phyloP scores from a whole-genome alignment of 1,284 basidiomycete species.

The Cutaneotrichosporon curvatum region DNA sequence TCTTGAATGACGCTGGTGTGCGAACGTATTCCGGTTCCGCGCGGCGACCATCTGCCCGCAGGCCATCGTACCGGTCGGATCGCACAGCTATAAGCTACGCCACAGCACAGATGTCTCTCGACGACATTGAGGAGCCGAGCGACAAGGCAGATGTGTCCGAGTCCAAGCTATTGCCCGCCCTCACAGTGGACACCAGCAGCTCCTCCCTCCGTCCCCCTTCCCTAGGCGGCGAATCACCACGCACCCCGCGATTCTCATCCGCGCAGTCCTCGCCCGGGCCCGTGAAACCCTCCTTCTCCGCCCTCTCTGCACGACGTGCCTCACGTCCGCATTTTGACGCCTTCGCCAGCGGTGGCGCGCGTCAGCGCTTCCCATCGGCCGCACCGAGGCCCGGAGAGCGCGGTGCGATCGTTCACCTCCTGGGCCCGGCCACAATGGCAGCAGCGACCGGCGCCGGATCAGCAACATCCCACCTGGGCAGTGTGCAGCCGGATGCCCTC shows the following conservation, averaged over 20 bases:
- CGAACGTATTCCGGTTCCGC: constrained; percentile 3
- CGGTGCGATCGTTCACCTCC: constrained; percentile 32
- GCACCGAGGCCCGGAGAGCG: constrained; percentile 15
- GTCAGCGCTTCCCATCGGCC: constrained; percentile 32
- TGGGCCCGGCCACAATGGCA: constrained; percentile 25
- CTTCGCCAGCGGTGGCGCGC: constrained; percentile 7
- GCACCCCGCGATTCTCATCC: not conserved
- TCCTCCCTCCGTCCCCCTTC: not conserved
- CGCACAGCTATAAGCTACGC: no score
- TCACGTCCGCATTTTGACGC: constrained; percentile 28
- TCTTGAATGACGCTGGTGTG: not conserved
- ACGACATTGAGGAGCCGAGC: no score
- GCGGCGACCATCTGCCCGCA: constrained; percentile 8
- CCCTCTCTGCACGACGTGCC: constrained; percentile 27
- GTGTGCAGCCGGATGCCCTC: not conserved
- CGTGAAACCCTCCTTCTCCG: constrained; percentile 29
- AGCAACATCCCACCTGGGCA: not conserved
- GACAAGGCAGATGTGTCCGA: no score
- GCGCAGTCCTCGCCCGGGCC: not conserved
- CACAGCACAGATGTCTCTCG: no score
- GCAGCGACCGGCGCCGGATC: constrained; percentile 14
- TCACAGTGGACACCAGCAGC: no score
- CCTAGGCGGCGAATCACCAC: not conserved
- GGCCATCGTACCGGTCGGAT: no score
- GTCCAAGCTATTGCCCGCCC: no score